Conservation (phyloP, 2,329 filamentous ascomycete genomes). For the Monosporascus sp. region DNA sequence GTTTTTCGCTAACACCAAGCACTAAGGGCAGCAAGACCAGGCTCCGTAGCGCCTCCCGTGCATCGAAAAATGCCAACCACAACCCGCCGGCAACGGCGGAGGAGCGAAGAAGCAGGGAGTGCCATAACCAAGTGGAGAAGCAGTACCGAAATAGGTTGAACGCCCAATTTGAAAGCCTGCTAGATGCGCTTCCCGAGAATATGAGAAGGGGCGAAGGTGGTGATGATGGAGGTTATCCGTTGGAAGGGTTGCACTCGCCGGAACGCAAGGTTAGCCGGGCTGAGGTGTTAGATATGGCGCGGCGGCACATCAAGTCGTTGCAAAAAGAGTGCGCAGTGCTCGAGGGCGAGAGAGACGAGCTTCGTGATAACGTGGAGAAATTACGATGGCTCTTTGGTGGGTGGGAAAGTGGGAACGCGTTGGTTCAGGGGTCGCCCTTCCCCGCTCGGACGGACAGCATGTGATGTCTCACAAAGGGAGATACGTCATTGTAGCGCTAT, state of each 20-base stretch:
- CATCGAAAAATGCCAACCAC: conserved; percentile 29
- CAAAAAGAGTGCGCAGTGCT: conserved; percentile 32
- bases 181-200: conserved; percentile 34
- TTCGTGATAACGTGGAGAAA: conserved; percentile 22
- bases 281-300: conserved; percentile 40
- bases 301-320: conserved; percentile 34
- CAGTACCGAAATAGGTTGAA: conserved; percentile 44
- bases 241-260: conserved; percentile 15
- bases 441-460: neutral
- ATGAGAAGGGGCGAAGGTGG: conserved; percentile 22
- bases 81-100: conserved; percentile 28
- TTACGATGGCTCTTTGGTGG: conserved; percentile 25
- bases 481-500: neutral
- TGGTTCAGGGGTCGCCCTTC: conserved; percentile 2
- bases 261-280: conserved; percentile 35
- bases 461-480: neutral
- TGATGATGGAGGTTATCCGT: conserved; percentile 8
- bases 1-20: conserved; percentile 9
- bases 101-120: conserved; percentile 29
- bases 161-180: conserved; percentile 38
- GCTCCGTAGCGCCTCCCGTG: conserved; percentile 28
- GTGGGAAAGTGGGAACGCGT: conserved; percentile 16
- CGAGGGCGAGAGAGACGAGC: conserved; percentile 32
- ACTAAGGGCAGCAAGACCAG: conserved; percentile 17
- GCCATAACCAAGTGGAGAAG: conserved; percentile 44